Conservation (phyloP, 116 monocot species). For the Papilionanthe hybrid region DNA sequence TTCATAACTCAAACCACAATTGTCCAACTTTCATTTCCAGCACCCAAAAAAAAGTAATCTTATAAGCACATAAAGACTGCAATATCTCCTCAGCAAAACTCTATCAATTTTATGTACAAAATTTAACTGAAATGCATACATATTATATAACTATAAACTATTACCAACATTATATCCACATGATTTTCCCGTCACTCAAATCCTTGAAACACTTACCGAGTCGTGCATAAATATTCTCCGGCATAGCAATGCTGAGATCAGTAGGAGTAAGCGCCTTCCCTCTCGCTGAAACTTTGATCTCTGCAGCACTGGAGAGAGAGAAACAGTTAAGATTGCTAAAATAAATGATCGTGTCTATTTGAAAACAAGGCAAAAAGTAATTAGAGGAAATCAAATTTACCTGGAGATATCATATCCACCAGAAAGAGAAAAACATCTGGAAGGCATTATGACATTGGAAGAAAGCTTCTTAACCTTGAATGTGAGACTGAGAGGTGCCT, state of each 20-base stretch:
- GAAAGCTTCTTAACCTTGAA: conserved; percentile 71
- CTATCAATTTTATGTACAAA: too few relatives aligned
- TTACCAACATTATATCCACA: too few relatives aligned
- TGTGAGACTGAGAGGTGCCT: background rate
- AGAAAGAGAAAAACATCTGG: conserved; percentile 51
- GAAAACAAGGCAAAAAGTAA: background rate
- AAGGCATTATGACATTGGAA: conserved; percentile 51
- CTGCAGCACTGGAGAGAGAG: conserved; percentile 38
- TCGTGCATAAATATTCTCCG: conserved; percentile 72
- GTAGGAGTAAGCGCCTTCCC: conserved; percentile 83
- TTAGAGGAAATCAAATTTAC: conserved; percentile 8
- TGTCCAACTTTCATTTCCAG: too few relatives aligned
- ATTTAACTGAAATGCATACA: too few relatives aligned
- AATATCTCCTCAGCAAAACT: too few relatives aligned
- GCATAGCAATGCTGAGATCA: conserved; percentile 85
- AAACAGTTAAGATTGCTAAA: background rate
- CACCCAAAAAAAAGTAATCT: too few relatives aligned
- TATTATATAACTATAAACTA: too few relatives aligned
- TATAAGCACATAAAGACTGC: too few relatives aligned
- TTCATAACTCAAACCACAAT: too few relatives aligned
- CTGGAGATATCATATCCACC: conserved; percentile 92
- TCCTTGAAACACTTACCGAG: conserved; percentile 29
- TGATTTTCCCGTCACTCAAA: too few relatives aligned
- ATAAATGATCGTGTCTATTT: too few relatives aligned
- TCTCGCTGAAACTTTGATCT: conserved; percentile 51